Conservation (phyloP, 176 grass and related monocot genomes). For the Secale cereale region DNA sequence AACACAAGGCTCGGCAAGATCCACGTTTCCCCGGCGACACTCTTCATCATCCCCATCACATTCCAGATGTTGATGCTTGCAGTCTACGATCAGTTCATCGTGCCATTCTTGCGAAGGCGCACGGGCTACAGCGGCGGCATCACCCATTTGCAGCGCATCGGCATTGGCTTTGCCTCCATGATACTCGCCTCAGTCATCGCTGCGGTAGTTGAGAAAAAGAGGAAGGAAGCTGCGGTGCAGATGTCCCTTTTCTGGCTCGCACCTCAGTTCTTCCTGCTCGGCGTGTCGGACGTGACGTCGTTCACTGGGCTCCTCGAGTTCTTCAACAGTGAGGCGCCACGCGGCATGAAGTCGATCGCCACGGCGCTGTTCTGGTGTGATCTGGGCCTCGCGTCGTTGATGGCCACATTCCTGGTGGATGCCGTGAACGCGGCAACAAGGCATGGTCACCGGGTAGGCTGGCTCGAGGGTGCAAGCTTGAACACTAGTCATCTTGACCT, state of each 20-base stretch:
- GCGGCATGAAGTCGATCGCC: constrained; percentile 62
- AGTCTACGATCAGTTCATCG: constrained; percentile 57
- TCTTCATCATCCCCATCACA: constrained; percentile 58
- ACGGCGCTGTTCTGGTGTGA: constrained; percentile 61
- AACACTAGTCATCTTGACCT: constrained; percentile 58
- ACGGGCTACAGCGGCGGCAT: constrained; percentile 65
- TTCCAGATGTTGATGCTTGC: constrained; percentile 70
- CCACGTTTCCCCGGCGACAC: constrained; percentile 53
- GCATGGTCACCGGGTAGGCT: constrained; percentile 33
- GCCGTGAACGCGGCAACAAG: constrained; percentile 43
- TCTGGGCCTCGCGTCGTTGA: constrained; percentile 34
- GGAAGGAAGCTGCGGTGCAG: neutral
- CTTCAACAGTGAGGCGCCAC: constrained; percentile 70
- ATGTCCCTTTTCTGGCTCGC: constrained; percentile 71
- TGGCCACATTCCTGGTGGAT: constrained; percentile 43
- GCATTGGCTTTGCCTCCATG: constrained; percentile 43
- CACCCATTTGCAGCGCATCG: constrained; percentile 70
- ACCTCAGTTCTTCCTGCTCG: constrained; percentile 63
- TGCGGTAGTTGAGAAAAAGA: constrained; percentile 61
- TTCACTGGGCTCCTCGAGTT: constrained; percentile 75
- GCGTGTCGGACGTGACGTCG: constrained; percentile 60
- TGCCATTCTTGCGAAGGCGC: constrained; percentile 45
- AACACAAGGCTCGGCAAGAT: constrained; percentile 54
- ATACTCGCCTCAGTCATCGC: constrained; percentile 36
- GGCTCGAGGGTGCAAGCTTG: constrained; percentile 55